Evolutionary conservation across 1,284 basidiomycete species (phyloP).

Genomic region (Tausonia pullulans): DNA sequence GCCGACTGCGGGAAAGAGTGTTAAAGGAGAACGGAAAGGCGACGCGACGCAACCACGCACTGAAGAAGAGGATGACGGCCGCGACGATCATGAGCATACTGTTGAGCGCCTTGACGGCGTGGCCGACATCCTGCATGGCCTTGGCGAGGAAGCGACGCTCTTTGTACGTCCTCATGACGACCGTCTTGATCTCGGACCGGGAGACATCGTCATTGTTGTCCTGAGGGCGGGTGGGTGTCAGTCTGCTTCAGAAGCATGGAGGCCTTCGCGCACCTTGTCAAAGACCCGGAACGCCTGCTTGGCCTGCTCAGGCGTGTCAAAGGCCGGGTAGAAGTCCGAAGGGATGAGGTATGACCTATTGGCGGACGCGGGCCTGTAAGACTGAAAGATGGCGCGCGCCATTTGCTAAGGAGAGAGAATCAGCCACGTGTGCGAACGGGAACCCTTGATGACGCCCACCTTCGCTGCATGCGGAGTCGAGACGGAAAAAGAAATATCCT

Average conservation of each 20-base stretch:
- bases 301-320: slow-evolving; percentile 46
- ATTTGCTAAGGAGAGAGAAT: slow-evolving; percentile 38
- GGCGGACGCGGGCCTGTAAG: slow-evolving; percentile 43
- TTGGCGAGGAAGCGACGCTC: slow-evolving; percentile 57
- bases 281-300: slow-evolving; percentile 61
- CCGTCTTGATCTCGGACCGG: slow-evolving; percentile 61
- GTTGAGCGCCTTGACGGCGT: slow-evolving; percentile 12
- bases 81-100: slow-evolving; percentile 5
- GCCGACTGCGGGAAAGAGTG: slow-evolving; percentile 33
- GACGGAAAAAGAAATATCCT: background rate
- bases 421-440: background rate
- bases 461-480: slow-evolving; percentile 51
- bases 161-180: slow-evolving; percentile 58
- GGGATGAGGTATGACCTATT: slow-evolving; percentile 46
- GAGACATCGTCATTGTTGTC: slow-evolving; percentile 69
- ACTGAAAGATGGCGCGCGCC: slow-evolving; percentile 54
- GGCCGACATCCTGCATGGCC: slow-evolving; percentile 56
- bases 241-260: background rate
- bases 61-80: slow-evolving; percentile 51
- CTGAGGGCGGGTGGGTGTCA: slow-evolving; percentile 12
- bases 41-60: slow-evolving; percentile 12
- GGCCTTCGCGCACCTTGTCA: slow-evolving; percentile 33
- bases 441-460: slow-evolving; percentile 30
- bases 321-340: slow-evolving; percentile 59
- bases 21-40: background rate